These are phyloP conservation scores for Plantago elongata DNA, from an alignment of 257 asterid genomes.

Conservation along the genomic window DNA sequence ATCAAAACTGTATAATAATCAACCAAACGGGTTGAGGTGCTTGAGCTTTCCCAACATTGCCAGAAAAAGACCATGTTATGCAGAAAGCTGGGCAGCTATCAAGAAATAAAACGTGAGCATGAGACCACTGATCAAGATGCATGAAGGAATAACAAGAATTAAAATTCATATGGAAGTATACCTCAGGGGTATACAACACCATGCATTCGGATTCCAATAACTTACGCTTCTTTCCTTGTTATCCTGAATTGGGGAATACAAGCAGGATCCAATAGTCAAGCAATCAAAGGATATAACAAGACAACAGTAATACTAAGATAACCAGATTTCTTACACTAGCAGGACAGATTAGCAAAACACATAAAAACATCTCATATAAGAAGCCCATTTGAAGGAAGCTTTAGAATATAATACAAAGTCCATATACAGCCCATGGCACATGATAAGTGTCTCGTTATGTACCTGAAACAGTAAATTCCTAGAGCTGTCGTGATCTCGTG, in stretches of 20 bases:
- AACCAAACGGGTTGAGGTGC: no score
- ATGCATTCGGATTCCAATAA: background rate
- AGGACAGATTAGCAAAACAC: background rate
- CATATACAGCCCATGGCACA: slow-evolving; percentile 3
- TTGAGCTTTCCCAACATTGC: no score
- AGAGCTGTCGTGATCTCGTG: slow-evolving; percentile 91
- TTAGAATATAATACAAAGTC: no score
- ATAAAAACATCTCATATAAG: background rate
- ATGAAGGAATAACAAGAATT: background rate
- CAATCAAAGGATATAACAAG: background rate
- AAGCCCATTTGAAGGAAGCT: background rate
- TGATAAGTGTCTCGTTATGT: slow-evolving; percentile 19
- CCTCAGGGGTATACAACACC: background rate
- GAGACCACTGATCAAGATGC: background rate
- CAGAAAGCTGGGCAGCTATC: no score
- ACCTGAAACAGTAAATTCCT: slow-evolving; percentile 96
- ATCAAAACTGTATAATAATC: no score
- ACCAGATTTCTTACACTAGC: background rate
- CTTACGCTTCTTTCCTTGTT: slow-evolving; percentile 91
- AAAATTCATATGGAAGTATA: background rate
- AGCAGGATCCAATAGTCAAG: slow-evolving; percentile 11
- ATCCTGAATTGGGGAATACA: slow-evolving; percentile 46
- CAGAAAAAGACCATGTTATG: no score
- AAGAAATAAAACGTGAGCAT: no score
- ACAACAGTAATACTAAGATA: background rate